Evolutionary conservation across 345 rosid genomes (phyloP), one percentile per base, ranked within the genome.

Genomic region (Leavenworthia alabamica): DNA sequence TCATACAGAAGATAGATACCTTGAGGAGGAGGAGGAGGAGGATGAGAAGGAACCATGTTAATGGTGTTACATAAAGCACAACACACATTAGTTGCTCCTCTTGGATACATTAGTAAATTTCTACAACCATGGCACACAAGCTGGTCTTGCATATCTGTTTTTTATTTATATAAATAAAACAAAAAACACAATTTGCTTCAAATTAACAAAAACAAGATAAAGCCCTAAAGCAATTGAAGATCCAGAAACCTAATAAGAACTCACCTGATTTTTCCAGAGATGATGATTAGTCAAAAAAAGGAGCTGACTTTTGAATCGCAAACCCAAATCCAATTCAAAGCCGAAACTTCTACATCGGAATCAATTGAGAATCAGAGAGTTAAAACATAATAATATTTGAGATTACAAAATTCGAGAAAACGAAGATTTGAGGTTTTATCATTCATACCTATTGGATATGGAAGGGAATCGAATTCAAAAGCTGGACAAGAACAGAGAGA

Each of bases 101-200:
- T 85, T 39, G 95, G 97, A 78, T 89, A 89, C 51, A 89, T 73
- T 72, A 92, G 88, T 64, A 73, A 56, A 73, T 68, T 92, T 70
- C 96, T 78, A 72, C 98, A 92, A 44, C 97, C 96, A 66, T 48
- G 77, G 59, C 97, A 92, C 53, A 86, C 79, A 15, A 89, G 67
- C 77, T 86, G 97, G 77, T 89, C 82, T 89, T 92, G 97, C 98
- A 92, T 92, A 47, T 64, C 97, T n/a, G n/a, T n/a, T n/a, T n/a
- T n/a, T n/a, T n/a, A n/a, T n/a, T n/a, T n/a, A n/a, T n/a, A n/a
- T n/a, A n/a, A n/a, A n/a, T n/a, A n/a, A n/a, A n/a, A n/a, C n/a
- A n/a, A n/a, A n/a, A n/a, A 49, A 40, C 28, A 51, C 39, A 46
- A 37, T 17, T n/a, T 36, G 45, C 35, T 51, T 41, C 39, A 17